Conservation (phyloP, 2,329 filamentous ascomycete genomes). For the Nigrospora oryzae region DNA sequence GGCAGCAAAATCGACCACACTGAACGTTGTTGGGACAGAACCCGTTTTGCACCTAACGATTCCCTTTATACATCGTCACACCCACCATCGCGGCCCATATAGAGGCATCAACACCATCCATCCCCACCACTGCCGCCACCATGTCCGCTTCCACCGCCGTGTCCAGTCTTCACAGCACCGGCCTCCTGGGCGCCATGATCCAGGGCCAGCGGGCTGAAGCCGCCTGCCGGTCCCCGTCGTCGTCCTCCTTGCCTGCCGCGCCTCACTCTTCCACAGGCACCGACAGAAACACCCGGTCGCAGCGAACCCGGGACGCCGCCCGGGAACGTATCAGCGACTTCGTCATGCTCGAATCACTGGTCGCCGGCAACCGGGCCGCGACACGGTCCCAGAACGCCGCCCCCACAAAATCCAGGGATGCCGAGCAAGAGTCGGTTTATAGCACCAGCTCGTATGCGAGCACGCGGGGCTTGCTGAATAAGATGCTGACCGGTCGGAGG, state of each 20-base stretch:
- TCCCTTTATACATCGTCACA: too few relatives aligned
- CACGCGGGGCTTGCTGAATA: conserved; percentile 1
- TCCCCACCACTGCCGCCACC: too few relatives aligned
- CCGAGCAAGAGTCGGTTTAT: neutral
- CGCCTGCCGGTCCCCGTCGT: neutral
- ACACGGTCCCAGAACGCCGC: neutral
- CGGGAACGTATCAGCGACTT: neutral
- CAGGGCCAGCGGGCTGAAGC: neutral
- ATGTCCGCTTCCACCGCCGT: too few relatives aligned
- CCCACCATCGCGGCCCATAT: too few relatives aligned
- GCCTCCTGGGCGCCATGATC: neutral
- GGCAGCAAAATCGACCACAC: too few relatives aligned
- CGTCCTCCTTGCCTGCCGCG: neutral
- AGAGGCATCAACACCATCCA: too few relatives aligned
- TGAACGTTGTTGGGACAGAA: too few relatives aligned
- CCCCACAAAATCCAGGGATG: neutral
- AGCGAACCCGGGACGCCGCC: neutral
- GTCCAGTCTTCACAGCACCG: neutral
- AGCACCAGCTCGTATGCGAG: neutral
- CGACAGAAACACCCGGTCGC: neutral
- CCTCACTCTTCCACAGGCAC: neutral
- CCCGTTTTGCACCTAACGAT: too few relatives aligned
- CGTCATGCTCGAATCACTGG: neutral
- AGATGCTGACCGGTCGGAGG: neutral
- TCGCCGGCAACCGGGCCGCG: neutral